These are phyloP conservation scores for Penicillium sp. DNA, from an alignment of 2,329 filamentous ascomycete species.

Conservation along the genomic window DNA sequence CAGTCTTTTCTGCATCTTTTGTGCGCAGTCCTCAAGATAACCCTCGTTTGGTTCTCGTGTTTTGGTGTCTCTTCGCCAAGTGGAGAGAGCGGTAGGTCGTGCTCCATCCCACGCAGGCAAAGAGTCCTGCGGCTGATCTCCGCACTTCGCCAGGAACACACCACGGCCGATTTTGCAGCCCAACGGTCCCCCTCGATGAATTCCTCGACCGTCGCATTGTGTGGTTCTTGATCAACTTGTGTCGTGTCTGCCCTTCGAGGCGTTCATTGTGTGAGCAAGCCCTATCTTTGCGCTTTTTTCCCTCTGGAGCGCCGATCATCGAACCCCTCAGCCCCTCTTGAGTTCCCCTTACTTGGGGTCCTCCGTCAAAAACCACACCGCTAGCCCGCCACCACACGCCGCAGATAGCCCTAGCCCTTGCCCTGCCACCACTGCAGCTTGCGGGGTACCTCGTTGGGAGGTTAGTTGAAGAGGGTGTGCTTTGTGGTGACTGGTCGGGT, in stretches of 20 bases:
- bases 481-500: not conserved
- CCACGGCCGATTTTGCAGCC: constrained; percentile 13
- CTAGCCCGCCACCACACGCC: constrained; percentile 26
- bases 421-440: constrained; percentile 15
- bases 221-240: constrained; percentile 2
- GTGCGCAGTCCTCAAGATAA: constrained; percentile 19
- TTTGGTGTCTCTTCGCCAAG: constrained; percentile 21
- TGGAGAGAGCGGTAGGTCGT: constrained; percentile 22
- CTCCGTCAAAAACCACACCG: constrained; percentile 31
- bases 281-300: constrained; percentile 12
- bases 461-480: not conserved
- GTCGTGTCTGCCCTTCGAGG: constrained; percentile 28
- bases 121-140: constrained; percentile 34
- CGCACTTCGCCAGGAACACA: constrained; percentile 33
- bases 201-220: not conserved
- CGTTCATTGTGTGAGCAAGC: constrained; percentile 42
- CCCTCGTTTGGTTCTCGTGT: constrained; percentile 28
- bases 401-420: constrained; percentile 7
- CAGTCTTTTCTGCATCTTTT: constrained; percentile 21
- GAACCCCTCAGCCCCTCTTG: constrained; percentile 41
- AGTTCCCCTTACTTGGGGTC: constrained; percentile 37
- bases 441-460: not conserved
- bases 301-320: constrained; percentile 30
- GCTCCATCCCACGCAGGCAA: constrained; percentile 26
- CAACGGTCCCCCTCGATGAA: constrained; percentile 4